These are phyloP conservation scores for Ogataea degrootiae DNA, from an alignment of 805 yeast species.

Conservation along the genomic window DNA sequence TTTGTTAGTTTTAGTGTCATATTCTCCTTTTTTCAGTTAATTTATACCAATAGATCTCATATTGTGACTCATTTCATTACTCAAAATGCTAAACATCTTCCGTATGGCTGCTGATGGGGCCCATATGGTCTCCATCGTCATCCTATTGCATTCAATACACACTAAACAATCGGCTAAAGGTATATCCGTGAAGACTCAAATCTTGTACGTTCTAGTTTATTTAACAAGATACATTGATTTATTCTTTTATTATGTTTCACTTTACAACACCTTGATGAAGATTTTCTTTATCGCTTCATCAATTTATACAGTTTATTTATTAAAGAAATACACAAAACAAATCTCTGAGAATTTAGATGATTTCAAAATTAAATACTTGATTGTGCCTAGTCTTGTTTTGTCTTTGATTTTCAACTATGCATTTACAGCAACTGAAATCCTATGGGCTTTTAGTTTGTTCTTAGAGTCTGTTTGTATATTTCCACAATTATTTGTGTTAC, in stretches of 20 bases:
- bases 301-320: slow-evolving; percentile 65
- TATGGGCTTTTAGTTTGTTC: slow-evolving; percentile 93
- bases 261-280: slow-evolving; percentile 81
- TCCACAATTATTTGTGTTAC: slow-evolving; percentile 89
- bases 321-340: slow-evolving; percentile 58
- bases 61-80: neutral
- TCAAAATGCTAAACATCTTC: slow-evolving; percentile 36
- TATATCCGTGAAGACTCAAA: slow-evolving; percentile 84
- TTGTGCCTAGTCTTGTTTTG: slow-evolving; percentile 54
- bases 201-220: slow-evolving; percentile 69
- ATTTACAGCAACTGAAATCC: slow-evolving; percentile 55
- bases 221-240: slow-evolving; percentile 68
- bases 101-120: slow-evolving; percentile 61
- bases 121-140: slow-evolving; percentile 74
- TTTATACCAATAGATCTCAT: no score
- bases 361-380: slow-evolving; percentile 67
- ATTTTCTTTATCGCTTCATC: slow-evolving; percentile 74
- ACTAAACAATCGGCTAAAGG: slow-evolving; percentile 68
- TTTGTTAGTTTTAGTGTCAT: no score
- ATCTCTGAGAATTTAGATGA: slow-evolving; percentile 61
- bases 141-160: slow-evolving; percentile 68
- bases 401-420: slow-evolving; percentile 63
- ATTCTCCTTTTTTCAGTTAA: no score
- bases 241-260: slow-evolving; percentile 50
- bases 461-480: slow-evolving; percentile 86